These are phyloP conservation scores for Neurospora sp. DNA, from an alignment of 495 filamentous ascomycete species.

Conservation along the genomic window DNA sequence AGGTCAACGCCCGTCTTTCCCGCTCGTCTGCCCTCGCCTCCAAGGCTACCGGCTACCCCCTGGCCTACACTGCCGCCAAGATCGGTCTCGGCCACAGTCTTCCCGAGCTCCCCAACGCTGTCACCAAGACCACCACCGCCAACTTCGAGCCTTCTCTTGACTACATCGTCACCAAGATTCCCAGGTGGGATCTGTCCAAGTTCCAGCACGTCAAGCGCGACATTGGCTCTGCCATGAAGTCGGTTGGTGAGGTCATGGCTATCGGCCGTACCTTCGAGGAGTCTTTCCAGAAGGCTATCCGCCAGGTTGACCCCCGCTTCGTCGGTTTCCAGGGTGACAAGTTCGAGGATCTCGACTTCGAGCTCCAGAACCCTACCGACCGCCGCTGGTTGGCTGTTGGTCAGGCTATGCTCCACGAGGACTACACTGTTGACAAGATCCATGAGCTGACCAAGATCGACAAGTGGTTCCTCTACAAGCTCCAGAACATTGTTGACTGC, in stretches of 20 bases:
- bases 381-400: conserved; percentile 94
- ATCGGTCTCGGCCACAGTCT: conserved; percentile 91
- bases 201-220: conserved; percentile 98
- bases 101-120: conserved; percentile 90
- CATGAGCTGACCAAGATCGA: conserved; percentile 95
- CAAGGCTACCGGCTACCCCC: conserved; percentile 93
- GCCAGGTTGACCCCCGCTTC: conserved; percentile 87
- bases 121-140: conserved; percentile 95
- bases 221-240: conserved; percentile 97
- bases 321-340: conserved; percentile 90
- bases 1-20: conserved; percentile 95
- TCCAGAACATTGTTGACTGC: conserved; percentile 90
- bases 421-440: conserved; percentile 80
- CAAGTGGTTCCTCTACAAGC: conserved; percentile 95
- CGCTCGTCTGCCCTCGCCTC: conserved; percentile 93
- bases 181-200: conserved; percentile 93
- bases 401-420: conserved; percentile 94
- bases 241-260: conserved; percentile 97
- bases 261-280: conserved; percentile 98
- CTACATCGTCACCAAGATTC: conserved; percentile 97
- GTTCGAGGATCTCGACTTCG: conserved; percentile 87
- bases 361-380: conserved; percentile 84
- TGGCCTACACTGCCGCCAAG: conserved; percentile 95
- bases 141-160: conserved; percentile 97
- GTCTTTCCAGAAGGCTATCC: conserved; percentile 97